These are phyloP conservation scores for Coniochaeta sp. DNA, from an alignment of 2,329 filamentous ascomycete species.

Conservation along the genomic window DNA sequence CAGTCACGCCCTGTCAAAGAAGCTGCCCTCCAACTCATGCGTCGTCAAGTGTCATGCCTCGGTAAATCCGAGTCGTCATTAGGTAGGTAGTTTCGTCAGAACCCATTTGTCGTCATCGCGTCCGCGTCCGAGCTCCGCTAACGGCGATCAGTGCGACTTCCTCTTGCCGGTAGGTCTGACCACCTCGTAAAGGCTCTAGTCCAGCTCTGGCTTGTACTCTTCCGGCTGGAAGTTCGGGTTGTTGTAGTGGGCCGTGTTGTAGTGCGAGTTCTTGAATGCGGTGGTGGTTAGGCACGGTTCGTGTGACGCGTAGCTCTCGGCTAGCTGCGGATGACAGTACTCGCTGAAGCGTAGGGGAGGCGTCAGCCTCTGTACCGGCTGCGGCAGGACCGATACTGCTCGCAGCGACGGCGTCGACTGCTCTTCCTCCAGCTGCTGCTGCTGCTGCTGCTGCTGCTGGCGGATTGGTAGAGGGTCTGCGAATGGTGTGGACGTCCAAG, in stretches of 20 bases:
- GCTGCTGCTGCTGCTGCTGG: constrained; percentile 12
- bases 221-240: constrained; percentile 56
- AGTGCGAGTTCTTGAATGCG: constrained; percentile 60
- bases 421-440: constrained; percentile 8
- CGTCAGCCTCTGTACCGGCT: constrained; percentile 12
- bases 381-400: constrained; percentile 18
- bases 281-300: constrained; percentile 46
- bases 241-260: constrained; percentile 60
- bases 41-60: background rate
- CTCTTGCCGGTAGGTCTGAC: constrained; percentile 3
- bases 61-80: background rate
- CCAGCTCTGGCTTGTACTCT: constrained; percentile 35
- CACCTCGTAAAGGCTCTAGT: constrained; percentile 19
- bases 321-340: constrained; percentile 36
- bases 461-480: constrained; percentile 18
- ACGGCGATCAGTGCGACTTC: background rate
- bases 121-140: background rate
- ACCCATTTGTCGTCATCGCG: background rate
- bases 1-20: background rate
- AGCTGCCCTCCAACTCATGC: background rate
- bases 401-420: constrained; percentile 13
- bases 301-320: constrained; percentile 26
- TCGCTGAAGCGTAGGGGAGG: constrained; percentile 46
- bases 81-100: background rate
- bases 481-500: constrained; percentile 29